A percentile compares a stretch with the other conserved stretches of the same genome.
Evolutionary conservation across 495 filamentous ascomycete genomes (phyloP).

Genomic region (Halenospora varia): DNA sequence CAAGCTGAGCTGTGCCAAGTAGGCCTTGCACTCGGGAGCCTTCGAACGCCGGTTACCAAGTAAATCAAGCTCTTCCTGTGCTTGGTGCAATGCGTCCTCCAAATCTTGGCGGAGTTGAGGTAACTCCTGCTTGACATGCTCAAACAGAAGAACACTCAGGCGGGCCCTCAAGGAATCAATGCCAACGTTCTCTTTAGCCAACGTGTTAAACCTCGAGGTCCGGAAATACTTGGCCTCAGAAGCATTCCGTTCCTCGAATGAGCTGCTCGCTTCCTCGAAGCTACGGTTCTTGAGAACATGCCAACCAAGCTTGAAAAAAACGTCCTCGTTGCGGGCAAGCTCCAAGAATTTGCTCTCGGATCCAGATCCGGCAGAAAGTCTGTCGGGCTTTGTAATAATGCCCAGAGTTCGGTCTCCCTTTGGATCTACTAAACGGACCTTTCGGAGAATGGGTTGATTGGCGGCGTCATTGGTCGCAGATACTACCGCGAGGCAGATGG

Average conservation of each 20-base stretch:
- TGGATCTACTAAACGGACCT: slow-evolving; percentile 39
- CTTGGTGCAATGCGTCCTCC: neutral
- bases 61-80: neutral
- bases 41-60: slow-evolving; percentile 14
- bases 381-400: slow-evolving; percentile 57
- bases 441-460: slow-evolving; percentile 43
- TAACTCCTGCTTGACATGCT: slow-evolving; percentile 38
- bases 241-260: slow-evolving; percentile 34
- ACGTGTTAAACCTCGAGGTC: slow-evolving; percentile 20
- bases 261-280: slow-evolving; percentile 38
- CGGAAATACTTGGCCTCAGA: slow-evolving; percentile 40
- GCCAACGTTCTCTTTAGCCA: slow-evolving; percentile 26
- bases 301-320: slow-evolving; percentile 62
- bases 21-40: slow-evolving; percentile 21
- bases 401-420: slow-evolving; percentile 49
- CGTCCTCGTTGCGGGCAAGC: slow-evolving; percentile 55
- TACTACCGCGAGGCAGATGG: slow-evolving; percentile 55
- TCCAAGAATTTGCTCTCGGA: slow-evolving; percentile 48
- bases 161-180: slow-evolving; percentile 37
- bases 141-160: slow-evolving; percentile 37
- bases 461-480: slow-evolving; percentile 46
- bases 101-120: slow-evolving; percentile 25
- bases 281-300: slow-evolving; percentile 61
- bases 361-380: slow-evolving; percentile 39
- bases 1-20: slow-evolving; percentile 25